These are phyloP conservation scores for Jimgerdemannia lactiflua DNA, from an alignment of 192 early-diverging fungal genomes.

Conservation along the genomic window DNA sequence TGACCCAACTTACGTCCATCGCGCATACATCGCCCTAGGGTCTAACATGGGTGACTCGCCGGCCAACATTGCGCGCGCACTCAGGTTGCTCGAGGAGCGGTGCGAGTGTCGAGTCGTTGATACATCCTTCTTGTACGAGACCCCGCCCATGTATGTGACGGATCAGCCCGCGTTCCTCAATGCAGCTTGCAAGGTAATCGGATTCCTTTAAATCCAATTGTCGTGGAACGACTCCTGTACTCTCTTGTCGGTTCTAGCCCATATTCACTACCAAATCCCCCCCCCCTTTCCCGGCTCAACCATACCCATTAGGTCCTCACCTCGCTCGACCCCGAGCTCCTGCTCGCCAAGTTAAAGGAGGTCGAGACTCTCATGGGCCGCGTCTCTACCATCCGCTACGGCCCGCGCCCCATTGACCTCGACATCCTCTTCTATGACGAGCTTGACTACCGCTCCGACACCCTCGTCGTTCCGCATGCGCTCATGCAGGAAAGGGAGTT, in stretches of 20 bases:
- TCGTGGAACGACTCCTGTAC: background rate
- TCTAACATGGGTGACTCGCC: constrained; percentile 87
- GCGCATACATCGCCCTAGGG: constrained; percentile 83
- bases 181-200: constrained; percentile 70
- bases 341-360: constrained; percentile 77
- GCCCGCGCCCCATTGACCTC: constrained; percentile 92
- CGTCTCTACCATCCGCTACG: constrained; percentile 62
- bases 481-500: constrained; percentile 90
- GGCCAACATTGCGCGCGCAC: constrained; percentile 73
- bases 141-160: constrained; percentile 91
- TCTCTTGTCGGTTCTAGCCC: too few species aligned
- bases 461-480: constrained; percentile 87
- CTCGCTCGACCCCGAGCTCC: constrained; percentile 61
- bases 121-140: constrained; percentile 97
- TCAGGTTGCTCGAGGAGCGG: constrained; percentile 49
- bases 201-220: background rate
- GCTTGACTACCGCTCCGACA: constrained; percentile 52
- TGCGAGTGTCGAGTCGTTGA: constrained; percentile 59
- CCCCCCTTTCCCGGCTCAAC: background rate
- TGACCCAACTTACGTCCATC: constrained; percentile 43
- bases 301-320: constrained; percentile 60
- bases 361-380: constrained; percentile 86
- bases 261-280: too few species aligned
- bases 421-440: constrained; percentile 95
- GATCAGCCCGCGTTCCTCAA: constrained; percentile 95